Evolutionary conservation across 176 grass and related monocot species (phyloP), one percentile per base, ranked within the genome.

Genomic region (Tuctoria greenei): DNA sequence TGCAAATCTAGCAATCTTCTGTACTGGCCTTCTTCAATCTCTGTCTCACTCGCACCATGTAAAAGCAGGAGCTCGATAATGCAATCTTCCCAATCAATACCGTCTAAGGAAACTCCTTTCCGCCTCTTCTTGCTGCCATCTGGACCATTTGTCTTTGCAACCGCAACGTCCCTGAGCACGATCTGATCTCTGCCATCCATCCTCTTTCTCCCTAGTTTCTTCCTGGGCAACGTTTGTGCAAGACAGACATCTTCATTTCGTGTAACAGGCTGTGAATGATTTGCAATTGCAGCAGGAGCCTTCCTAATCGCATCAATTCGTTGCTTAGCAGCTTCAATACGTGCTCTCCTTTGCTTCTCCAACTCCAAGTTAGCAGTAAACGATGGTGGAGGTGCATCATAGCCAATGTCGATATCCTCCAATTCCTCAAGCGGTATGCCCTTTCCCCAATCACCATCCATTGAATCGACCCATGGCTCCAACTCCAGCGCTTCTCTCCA

Each of bases 1-100:
- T 90, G 80, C 69, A 97, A 67, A 56, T 90, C 90, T 25, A 97
- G 76, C 72, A 98, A 84, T 84, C 88, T 89, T 82, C 83, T 89
- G 69, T 93, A 98, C 1, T 98, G 91, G 20, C 95, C 95, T 87
- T 94, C 84, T 70, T 98, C 95, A 17, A 98, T 98, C 77, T 98
- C 88, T 38, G 49, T 79, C 80, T 93, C 91, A 20, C 81, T 84
- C 52, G 79, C 91, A 47, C 85, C 78, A 86, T 98, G 91, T 39
- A 98, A 78, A 27, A 98, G 56, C 54, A 98, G 73, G 67, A 94
- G 84, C 64, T 98, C 91, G 4, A 94, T 94, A 69, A 90, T 78
- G 44, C 88, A 89, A 69, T 94, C 95, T 75, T 94, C 95, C 95
- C 95, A 94, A 61, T 98, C 95, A 50, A 92, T 55, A 76, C 46